phyloP scores from a whole-genome alignment of 768 basidiomycete genomes.

The Mycena epipterygia region DNA sequence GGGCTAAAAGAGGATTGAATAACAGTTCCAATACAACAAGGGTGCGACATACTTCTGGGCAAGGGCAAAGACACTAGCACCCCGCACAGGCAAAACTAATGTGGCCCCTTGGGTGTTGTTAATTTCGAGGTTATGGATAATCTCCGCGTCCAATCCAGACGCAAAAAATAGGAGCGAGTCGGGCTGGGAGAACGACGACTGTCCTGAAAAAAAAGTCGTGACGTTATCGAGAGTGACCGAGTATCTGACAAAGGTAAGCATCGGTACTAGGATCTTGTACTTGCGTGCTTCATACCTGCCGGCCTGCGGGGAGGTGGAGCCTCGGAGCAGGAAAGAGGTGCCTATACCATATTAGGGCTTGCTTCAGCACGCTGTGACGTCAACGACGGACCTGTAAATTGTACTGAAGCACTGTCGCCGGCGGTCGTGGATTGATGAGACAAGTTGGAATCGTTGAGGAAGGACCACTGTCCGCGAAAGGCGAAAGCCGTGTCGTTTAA shows the following conservation, averaged over 20 bases:
- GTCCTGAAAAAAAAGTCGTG: conserved; percentile 61
- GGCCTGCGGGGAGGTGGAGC: conserved; percentile 68
- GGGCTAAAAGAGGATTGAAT: not conserved
- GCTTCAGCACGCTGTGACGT: conserved; percentile 22
- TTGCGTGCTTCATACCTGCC: conserved; percentile 69
- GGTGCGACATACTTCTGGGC: conserved; percentile 40
- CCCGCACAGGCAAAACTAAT: conserved; percentile 62
- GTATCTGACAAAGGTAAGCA: conserved; percentile 26
- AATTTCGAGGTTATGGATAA: conserved; percentile 65
- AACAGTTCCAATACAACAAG: conserved; percentile 28
- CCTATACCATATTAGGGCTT: conserved; percentile 54
- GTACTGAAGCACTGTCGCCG: conserved; percentile 60
- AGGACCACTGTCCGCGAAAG: conserved; percentile 71
- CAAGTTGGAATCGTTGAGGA: conserved; percentile 39
- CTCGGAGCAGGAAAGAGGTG: conserved; percentile 70
- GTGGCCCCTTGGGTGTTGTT: conserved; percentile 68
- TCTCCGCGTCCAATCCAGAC: conserved; percentile 67
- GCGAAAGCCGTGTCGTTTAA: conserved; percentile 62
- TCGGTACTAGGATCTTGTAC: conserved; percentile 38
- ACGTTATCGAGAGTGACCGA: conserved; percentile 56
- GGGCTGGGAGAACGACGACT: conserved; percentile 65
- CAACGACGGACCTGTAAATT: conserved; percentile 61
- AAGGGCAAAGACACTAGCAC: conserved; percentile 58
- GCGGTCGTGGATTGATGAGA: conserved; percentile 49
- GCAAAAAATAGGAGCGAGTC: conserved; percentile 74